phyloP scores from a whole-genome alignment of 1,139 yeast species.

The Candida sanyaensis region DNA sequence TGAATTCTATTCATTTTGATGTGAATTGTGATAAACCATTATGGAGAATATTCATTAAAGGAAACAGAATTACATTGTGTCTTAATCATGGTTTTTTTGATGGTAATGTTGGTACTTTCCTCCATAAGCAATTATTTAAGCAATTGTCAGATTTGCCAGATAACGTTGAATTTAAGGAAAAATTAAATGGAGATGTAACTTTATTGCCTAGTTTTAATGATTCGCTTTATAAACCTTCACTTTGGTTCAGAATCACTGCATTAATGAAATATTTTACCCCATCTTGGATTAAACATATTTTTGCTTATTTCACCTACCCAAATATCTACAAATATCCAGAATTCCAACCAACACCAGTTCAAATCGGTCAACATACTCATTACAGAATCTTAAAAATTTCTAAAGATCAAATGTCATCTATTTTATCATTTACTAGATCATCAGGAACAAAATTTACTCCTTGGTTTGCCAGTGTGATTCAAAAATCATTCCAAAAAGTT shows the following conservation, averaged over 20 bases:
- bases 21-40: conserved; percentile 23
- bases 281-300: conserved; percentile 9
- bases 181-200: conserved; percentile 6
- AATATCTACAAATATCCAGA: conserved; percentile 18
- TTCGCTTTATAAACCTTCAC: conserved; percentile 15
- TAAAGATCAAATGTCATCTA: conserved; percentile 10
- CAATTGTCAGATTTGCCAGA: conserved; percentile 8
- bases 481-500: conserved; percentile 19
- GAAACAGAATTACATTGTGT: conserved; percentile 24
- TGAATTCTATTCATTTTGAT: conserved; percentile 21
- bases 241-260: conserved; percentile 9
- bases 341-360: conserved; percentile 15
- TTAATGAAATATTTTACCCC: conserved; percentile 10
- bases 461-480: conserved; percentile 20
- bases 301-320: conserved; percentile 12
- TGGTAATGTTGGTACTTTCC: conserved; percentile 33
- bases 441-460: conserved; percentile 28
- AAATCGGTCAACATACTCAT: conserved; percentile 12
- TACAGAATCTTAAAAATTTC: conserved; percentile 18
- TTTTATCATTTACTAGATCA: conserved; percentile 17
- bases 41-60: conserved; percentile 29
- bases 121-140: conserved; percentile 30
- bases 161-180: conserved; percentile 3
- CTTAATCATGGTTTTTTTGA: conserved; percentile 39
- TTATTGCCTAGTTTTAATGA: conserved; percentile 8